phyloP scores from a whole-genome alignment of 768 basidiomycete species.

The Psilocybe sp. region DNA sequence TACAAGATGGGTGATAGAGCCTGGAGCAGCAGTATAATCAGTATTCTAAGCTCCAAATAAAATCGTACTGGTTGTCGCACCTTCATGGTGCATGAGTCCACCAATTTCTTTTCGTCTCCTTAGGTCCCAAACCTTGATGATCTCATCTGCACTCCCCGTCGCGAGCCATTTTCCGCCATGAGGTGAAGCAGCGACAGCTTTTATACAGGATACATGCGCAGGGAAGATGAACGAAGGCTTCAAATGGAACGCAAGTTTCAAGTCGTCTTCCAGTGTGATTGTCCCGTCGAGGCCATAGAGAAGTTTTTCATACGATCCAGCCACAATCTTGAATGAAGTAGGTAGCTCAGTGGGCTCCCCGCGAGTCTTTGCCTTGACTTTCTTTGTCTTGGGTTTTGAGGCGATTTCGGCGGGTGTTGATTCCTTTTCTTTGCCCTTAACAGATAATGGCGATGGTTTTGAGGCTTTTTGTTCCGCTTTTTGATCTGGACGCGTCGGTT shows the following conservation, averaged over 20 bases:
- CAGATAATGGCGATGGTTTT: background rate
- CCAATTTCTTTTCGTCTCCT: slow-evolving; percentile 90
- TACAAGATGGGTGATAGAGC: slow-evolving; percentile 84
- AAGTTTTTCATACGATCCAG: slow-evolving; percentile 95
- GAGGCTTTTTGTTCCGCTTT: background rate
- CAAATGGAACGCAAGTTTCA: slow-evolving; percentile 37
- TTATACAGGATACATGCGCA: slow-evolving; percentile 91
- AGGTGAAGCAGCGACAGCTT: slow-evolving; percentile 85
- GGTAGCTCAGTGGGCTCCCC: slow-evolving; percentile 33
- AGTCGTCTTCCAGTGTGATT: slow-evolving; percentile 31
- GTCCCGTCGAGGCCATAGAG: slow-evolving; percentile 86
- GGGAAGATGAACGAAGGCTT: slow-evolving; percentile 95
- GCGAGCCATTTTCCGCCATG: slow-evolving; percentile 94
- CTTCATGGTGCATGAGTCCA: slow-evolving; percentile 91
- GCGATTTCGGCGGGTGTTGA: background rate
- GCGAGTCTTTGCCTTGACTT: slow-evolving; percentile 10
- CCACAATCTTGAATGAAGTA: slow-evolving; percentile 77
- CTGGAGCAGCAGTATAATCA: slow-evolving; percentile 34
- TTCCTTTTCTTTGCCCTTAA: slow-evolving; percentile 20
- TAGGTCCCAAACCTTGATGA: slow-evolving; percentile 96
- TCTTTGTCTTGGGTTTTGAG: slow-evolving; percentile 16
- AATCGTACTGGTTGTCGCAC: slow-evolving; percentile 36
- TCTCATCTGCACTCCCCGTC: slow-evolving; percentile 93
- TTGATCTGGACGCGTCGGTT: slow-evolving; percentile 1
- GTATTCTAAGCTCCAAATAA: background rate